Conservation (phyloP, 2,329 filamentous ascomycete genomes). For the Xylaria sp. region DNA sequence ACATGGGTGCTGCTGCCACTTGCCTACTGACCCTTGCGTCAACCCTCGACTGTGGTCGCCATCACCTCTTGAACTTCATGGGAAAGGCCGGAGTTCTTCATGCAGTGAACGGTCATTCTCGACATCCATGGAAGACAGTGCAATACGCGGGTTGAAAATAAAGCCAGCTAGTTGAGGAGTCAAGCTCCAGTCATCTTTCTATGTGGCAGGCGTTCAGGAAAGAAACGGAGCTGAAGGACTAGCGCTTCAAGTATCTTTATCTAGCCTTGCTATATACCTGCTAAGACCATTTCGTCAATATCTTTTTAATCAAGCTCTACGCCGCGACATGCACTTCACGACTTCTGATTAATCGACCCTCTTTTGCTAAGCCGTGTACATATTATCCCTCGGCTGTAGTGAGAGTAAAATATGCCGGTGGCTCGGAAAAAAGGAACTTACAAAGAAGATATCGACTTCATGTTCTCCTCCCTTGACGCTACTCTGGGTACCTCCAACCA, state of each 20-base stretch:
- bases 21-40: neutral
- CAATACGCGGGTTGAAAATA: neutral
- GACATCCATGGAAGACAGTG: neutral
- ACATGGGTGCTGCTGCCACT: neutral
- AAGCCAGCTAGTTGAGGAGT: neutral
- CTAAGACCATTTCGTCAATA: constrained; percentile 9
- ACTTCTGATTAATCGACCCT: neutral
- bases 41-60: neutral
- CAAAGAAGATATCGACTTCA: constrained; percentile 12
- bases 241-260: constrained; percentile 14
- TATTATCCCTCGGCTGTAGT: neutral
- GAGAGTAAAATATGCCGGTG: neutral
- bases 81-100: neutral
- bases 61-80: neutral
- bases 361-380: neutral
- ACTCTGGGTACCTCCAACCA: neutral
- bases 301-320: neutral
- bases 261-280: constrained; percentile 9
- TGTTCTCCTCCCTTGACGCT: neutral
- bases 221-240: neutral
- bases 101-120: neutral
- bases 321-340: neutral
- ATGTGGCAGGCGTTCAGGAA: constrained; percentile 16
- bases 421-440: neutral
- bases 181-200: neutral